Evolutionary conservation across 768 basidiomycete genomes (phyloP).

Genomic region (Termitomyces sp.): DNA sequence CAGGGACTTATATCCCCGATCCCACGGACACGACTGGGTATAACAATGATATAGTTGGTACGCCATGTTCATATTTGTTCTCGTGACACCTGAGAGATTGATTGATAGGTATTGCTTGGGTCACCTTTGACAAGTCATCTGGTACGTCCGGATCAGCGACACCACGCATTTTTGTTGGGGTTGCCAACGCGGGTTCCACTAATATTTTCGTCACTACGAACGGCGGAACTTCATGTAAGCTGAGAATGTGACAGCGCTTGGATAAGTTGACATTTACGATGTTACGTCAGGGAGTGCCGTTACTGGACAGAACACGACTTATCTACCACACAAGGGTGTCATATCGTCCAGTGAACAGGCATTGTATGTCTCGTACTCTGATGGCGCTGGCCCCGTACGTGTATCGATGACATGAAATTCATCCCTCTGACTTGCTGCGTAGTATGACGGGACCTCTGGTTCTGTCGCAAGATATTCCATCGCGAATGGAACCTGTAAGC

Average conservation of each 20-base stretch:
- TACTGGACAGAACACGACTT: constrained; percentile 53
- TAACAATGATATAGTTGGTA: constrained; percentile 36
- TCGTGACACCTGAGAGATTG: not conserved
- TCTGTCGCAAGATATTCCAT: constrained; percentile 51
- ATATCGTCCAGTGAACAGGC: constrained; percentile 52
- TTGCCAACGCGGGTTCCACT: constrained; percentile 49
- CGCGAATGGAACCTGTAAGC: constrained; percentile 41
- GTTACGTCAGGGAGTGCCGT: constrained; percentile 45
- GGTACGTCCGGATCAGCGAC: constrained; percentile 50
- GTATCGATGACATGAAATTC: not conserved
- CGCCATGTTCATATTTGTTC: not conserved
- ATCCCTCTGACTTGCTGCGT: not conserved
- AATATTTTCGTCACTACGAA: constrained; percentile 57
- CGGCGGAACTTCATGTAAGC: constrained; percentile 53
- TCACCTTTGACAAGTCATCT: constrained; percentile 61
- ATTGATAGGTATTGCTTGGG: constrained; percentile 47
- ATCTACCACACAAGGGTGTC: constrained; percentile 64
- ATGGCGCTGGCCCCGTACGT: constrained; percentile 56
- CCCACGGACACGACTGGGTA: constrained; percentile 46
- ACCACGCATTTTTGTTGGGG: constrained; percentile 65
- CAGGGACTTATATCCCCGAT: constrained; percentile 52
- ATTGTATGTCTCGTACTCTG: constrained; percentile 58
- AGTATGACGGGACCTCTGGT: constrained; percentile 55
- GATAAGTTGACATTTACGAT: not conserved
- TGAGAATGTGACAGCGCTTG: not conserved